Base-by-base conservation (phyloP, 2,329 filamentous ascomycete genomes). In the Coleophoma eucalyptorum region DNA sequence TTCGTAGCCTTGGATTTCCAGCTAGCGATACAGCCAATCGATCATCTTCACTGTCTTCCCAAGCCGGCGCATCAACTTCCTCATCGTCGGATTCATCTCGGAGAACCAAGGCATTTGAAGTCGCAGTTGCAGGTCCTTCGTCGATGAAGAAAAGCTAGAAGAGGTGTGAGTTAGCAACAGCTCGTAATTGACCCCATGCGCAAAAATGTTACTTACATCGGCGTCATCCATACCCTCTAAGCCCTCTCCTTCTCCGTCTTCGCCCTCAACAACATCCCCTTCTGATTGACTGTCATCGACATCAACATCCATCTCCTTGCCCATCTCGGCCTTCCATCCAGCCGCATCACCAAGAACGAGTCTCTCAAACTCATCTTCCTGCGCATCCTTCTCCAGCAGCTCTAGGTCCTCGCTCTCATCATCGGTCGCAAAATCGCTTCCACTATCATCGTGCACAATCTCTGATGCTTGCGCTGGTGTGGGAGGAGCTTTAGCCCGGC, bases 21-120 rank as follows among this genome's bases (percentile, higher is more conserved):
- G 90, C 87, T 37, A 99, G 78, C 13, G 93, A 97, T 45, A 99
- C 79, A 6, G 84, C 81, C 55, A 97, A 74, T 49, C 89, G 81
- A 65, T 97, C 94, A 65, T 99, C 94, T 62, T 99, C 94, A 68
- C 92, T 97, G 67, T 99, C 94, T 59, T 92, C 84, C 94, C 94
- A 99, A 1, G 84, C 89, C 3, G 86, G 78, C 18, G 75, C 73
- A 57, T 70, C 69, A 33, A 67, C 69, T 32, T 70, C 71, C 19
- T 68, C 68, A 2, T 71, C 69, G 11, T 60, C 53, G 1, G 52
- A 52, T 15, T 53, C 35, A n/a, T 37, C 12, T 37, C 37, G 47
- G 20, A 52, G 50, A 50, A 63, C 54, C 6, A 65, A 51, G 37
- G 55, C 52, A 45, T 49, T 52, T n/a, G 53, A 16, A 21, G 58